Conservation (phyloP, 225 moss, liverwort and hornwort genomes). For the Physcomitrellopsis africana region DNA sequence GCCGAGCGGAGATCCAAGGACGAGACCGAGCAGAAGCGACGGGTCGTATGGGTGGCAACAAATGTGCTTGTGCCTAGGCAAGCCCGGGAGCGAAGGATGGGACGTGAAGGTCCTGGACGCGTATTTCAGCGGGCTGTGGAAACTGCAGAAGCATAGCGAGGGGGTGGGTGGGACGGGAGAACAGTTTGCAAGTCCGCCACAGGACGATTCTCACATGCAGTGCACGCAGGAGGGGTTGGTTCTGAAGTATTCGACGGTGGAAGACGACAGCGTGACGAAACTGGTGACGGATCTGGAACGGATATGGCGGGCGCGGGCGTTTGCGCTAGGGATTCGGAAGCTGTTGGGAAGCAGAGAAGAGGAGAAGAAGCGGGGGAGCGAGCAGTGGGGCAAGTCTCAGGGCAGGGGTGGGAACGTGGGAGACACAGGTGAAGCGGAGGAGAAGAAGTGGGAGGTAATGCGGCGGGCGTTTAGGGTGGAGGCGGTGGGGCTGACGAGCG, state of each 20-base stretch:
- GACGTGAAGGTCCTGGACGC: slow-evolving; percentile 76
- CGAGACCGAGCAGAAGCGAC: slow-evolving; percentile 53
- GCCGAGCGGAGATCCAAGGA: slow-evolving; percentile 60
- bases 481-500: slow-evolving; percentile 85
- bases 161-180: slow-evolving; percentile 50
- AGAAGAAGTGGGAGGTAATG: slow-evolving; percentile 96
- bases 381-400: slow-evolving; percentile 40
- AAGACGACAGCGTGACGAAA: slow-evolving; percentile 81
- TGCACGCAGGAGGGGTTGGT: slow-evolving; percentile 87
- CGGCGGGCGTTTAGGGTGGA: slow-evolving; percentile 95
- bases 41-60: slow-evolving; percentile 87
- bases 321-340: slow-evolving; percentile 81
- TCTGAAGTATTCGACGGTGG: slow-evolving; percentile 70
- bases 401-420: slow-evolving; percentile 48
- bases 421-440: slow-evolving; percentile 77
- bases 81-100: slow-evolving; percentile 92
- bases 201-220: slow-evolving; percentile 93
- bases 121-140: slow-evolving; percentile 87
- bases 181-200: slow-evolving; percentile 85
- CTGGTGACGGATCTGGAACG: slow-evolving; percentile 90
- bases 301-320: slow-evolving; percentile 85
- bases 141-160: slow-evolving; percentile 69
- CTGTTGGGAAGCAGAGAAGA: slow-evolving; percentile 72
- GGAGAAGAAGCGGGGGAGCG: slow-evolving; percentile 54
- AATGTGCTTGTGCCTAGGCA: slow-evolving; percentile 83